Percentiles rank a stretch among this genome's conserved stretches.
Evolutionary conservation across 2,329 filamentous ascomycete species (phyloP).

Genomic region (Colletotrichum higginsianum): DNA sequence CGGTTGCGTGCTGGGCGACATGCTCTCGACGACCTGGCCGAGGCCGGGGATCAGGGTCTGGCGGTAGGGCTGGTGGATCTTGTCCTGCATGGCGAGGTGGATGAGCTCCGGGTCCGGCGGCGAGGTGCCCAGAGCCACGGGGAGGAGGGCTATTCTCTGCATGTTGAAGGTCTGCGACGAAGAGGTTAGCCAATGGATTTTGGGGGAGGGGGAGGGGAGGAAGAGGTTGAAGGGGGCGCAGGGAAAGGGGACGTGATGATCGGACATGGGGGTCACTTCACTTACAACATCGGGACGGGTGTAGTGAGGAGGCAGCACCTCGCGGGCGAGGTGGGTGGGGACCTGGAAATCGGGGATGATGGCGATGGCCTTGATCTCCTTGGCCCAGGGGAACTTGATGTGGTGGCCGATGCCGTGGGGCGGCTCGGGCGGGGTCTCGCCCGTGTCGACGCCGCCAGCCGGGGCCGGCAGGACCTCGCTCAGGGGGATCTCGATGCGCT

Average conservation of each 20-base stretch:
- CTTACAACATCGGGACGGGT: constrained; percentile 85
- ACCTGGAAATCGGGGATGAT: constrained; percentile 98
- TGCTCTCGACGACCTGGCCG: constrained; percentile 89
- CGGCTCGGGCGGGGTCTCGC: constrained; percentile 87
- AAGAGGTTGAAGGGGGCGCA: too few species aligned
- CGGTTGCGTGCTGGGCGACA: constrained; percentile 88
- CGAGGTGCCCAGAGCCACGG: constrained; percentile 88
- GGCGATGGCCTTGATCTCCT: constrained; percentile 95
- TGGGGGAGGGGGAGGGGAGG: not conserved
- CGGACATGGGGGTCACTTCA: constrained; percentile 42
- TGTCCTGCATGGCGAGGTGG: constrained; percentile 98
- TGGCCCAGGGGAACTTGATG: constrained; percentile 94
- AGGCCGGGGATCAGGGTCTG: constrained; percentile 92
- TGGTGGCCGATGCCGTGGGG: constrained; percentile 94
- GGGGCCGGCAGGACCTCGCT: constrained; percentile 93
- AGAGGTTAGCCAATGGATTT: not conserved
- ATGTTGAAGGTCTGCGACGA: constrained; percentile 82
- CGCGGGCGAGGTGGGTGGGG: constrained; percentile 90
- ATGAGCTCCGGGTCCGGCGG: constrained; percentile 95
- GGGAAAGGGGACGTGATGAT: constrained; percentile 39
- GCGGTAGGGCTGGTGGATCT: constrained; percentile 96
- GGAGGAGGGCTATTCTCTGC: constrained; percentile 91
- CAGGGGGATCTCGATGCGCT: constrained; percentile 92
- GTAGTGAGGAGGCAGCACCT: constrained; percentile 86
- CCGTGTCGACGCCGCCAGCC: constrained; percentile 92